A percentile compares a stretch with the other conserved stretches of the same genome.
Evolutionary conservation across 306 rosid genomes (phyloP).

Genomic region (Styphnolobium japonicum): DNA sequence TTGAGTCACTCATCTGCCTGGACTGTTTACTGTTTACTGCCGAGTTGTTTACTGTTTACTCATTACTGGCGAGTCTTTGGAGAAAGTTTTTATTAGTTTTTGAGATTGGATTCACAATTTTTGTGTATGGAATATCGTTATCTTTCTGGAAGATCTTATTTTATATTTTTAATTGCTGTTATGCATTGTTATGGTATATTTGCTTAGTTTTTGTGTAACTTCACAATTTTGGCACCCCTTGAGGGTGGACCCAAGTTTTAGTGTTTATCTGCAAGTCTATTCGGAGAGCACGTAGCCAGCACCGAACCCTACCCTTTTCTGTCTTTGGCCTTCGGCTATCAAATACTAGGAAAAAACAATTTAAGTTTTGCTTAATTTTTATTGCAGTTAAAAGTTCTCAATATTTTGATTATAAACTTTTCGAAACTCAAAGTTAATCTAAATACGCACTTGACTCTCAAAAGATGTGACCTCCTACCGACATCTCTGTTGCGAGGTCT

Average conservation of each 20-base stretch:
- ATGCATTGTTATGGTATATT: not conserved
- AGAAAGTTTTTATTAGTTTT: slow-evolving; percentile 10
- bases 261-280: not conserved
- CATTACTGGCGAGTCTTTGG: not conserved
- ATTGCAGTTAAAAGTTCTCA: too few species aligned
- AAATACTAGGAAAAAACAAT: too few species aligned
- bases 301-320: too few species aligned
- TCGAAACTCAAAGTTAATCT: too few species aligned
- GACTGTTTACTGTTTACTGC: not conserved
- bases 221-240: not conserved
- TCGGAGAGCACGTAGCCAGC: too few species aligned
- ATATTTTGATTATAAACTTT: too few species aligned
- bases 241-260: not conserved
- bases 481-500: too few species aligned
- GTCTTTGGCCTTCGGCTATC: not conserved
- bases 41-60: not conserved
- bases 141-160: not conserved
- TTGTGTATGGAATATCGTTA: slow-evolving; percentile 25
- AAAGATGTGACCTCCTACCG: too few species aligned
- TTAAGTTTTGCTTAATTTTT: too few species aligned
- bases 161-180: not conserved
- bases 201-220: not conserved
- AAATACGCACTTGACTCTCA: too few species aligned
- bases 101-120: slow-evolving; percentile 14
- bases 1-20: not conserved